phyloP scores from a whole-genome alignment of 805 yeast genomes.

The Ogataea neopini region DNA sequence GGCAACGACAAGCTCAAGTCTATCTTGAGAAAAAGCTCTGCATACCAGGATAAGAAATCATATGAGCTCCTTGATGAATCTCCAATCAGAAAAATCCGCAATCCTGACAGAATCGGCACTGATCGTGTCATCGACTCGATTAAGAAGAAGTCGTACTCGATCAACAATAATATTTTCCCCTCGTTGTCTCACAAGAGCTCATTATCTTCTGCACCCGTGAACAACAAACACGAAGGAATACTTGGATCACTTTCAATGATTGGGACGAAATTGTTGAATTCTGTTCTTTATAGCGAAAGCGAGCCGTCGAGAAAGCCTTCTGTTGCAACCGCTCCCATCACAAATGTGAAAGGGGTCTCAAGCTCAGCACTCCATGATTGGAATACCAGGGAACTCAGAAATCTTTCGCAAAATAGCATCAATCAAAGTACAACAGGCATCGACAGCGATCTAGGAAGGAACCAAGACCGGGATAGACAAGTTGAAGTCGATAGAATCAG shows the following conservation, averaged over 20 bases:
- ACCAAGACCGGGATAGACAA: not conserved
- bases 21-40: slow-evolving; percentile 13
- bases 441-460: not conserved
- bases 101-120: slow-evolving; percentile 18
- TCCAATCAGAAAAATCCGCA: slow-evolving; percentile 26
- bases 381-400: slow-evolving; percentile 3
- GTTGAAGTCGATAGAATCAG: slow-evolving; percentile 2
- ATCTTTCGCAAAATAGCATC: not conserved
- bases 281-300: slow-evolving; percentile 32
- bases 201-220: slow-evolving; percentile 5
- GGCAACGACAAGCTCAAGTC: slow-evolving; percentile 16
- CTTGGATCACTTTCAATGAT: slow-evolving; percentile 30
- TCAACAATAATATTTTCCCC: slow-evolving; percentile 6
- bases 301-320: slow-evolving; percentile 1
- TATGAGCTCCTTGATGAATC: slow-evolving; percentile 32
- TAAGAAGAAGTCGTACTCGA: slow-evolving; percentile 14
- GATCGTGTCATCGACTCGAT: slow-evolving; percentile 23
- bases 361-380: slow-evolving; percentile 5
- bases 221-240: slow-evolving; percentile 21
- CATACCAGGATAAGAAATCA: slow-evolving; percentile 18
- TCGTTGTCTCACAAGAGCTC: not conserved
- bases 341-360: not conserved
- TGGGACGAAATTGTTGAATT: slow-evolving; percentile 30
- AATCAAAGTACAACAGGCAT: not conserved
- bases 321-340: not conserved